Base-by-base conservation (phyloP, 176 grass and related monocot species). In the Carex pumila region DNA sequence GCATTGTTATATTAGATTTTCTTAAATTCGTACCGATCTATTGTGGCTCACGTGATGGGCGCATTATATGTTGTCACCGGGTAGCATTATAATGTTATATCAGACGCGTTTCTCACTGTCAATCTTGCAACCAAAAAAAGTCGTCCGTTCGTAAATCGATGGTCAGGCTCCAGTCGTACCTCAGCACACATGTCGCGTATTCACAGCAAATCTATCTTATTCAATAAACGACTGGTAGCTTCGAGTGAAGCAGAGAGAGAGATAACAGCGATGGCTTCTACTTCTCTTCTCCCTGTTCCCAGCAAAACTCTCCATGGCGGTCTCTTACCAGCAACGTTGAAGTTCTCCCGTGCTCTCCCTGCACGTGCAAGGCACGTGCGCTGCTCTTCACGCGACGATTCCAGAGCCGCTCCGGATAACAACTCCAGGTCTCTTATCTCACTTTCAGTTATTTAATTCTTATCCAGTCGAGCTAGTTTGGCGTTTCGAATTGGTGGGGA, bases 381-480 rank as follows among this genome's bases (percentile, higher is more conserved):
- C 62, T 92, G 90, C 84, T 91, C 81, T 64, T 75, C 90, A 7
- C 68, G 57, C 84, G 83, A 90, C 36, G 87, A 97, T 43, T 69
- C 88, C 82, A 84, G 59, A 41, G 17, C 73, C 29, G 17, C 31
- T 43, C 30, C 85, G 45, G 88, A 88, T 14, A 87, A 95, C 79
- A 70, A 65, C 18, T 67, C 41, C 12, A 85, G 87, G 87, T 89
- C 30, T 58, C 61, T 36, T 25, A 15, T 1, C 8, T 17, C 22
- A 3, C 64, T 60, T 45, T 47, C 17, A 54, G 18, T 81, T 31
- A 37, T 61, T 54, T 58, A 60, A 18, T 11, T 70, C 25, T 71
- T 18, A 43, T 71, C 67, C 17, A 39, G 2, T 71, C 34, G 34
- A 36, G 34, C 34, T 36, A 36, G 34, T 36, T 36, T 36, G 34